Base-by-base conservation (phyloP, 1,139 yeast genomes). In the Taphrina confusa region DNA sequence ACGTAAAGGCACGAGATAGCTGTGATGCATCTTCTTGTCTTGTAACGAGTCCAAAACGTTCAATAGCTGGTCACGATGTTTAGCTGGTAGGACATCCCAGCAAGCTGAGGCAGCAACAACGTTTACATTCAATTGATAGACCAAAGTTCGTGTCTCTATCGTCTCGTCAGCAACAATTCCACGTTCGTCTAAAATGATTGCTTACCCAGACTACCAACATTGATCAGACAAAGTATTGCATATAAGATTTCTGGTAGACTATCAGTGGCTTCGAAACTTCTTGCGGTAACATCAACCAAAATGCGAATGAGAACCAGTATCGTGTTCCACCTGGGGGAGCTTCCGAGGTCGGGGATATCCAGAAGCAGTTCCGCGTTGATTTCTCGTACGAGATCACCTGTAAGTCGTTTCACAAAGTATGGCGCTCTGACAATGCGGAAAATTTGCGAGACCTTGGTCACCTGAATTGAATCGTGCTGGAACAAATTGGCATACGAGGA, bases 191-290 rank as follows among this genome's bases (percentile, higher is more conserved):
- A 9, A 6, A 11, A 36, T 11, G 46, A 18, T 14, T 5, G 16
- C 42, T 33, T 34, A 47, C 52, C 52, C 4, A n/a, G 28, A n/a
- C 42, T 5, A 8, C 52, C 52, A 16, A 47, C 12, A 4, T 47
- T 33, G 42, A 27, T 8, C 14, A 47, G 52, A 31, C 31, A 20
- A 22, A 47, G 28, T 4, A 33, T 28, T 20, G 30, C 27, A 14
- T 33, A 47, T 6, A 47, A 5, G 8, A 47, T 11, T 47, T 47
- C 52, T 1, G 52, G 52, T 3, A 47, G 31, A 20, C 42, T 25
- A 27, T 31, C 39, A 8, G 33, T 31, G 5, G 23, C 31, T 8
- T 22, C 31, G 14, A 18, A 16, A 6, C 37, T 20, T 25, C 52
- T 31, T n/a, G 52, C 52, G 16, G 52, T 33, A 2, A 31, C 12